Base-by-base conservation (phyloP, 2,329 filamentous ascomycete genomes). In the Aspergillus jensenii region DNA sequence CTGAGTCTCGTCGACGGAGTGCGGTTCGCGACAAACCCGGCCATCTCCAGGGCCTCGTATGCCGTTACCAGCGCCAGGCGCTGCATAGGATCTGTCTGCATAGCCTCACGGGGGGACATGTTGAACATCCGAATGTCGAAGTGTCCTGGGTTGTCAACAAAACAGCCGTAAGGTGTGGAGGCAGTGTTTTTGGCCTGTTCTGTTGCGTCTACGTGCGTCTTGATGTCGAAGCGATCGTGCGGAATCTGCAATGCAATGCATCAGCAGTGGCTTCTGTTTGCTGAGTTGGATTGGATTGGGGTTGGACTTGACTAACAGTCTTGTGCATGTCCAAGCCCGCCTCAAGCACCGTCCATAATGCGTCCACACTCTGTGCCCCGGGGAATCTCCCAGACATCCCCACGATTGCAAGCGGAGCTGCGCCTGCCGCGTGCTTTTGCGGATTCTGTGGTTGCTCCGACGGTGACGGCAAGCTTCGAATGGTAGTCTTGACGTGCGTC, bases 31-130 rank as follows among this genome's bases (percentile, higher is more conserved):
- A 90, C 85, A 67, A 89, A 68, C 88, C 90, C 90, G 21, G 87
- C 86, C 84, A 88, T 89, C 71, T 95, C 90, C 45, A 93, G 78
- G 0, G 90, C 90, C 68, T 93, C 90, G 65, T 91, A 93, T 0
- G 89, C 88, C 1, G 89, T 91, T 8, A 87, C 83, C n/a, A 93
- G 76, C 2, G 88, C 87, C 59, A 93, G 79, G 63, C 90, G 83
- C 68, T 91, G 90, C 85, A 89, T 90, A 0, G 90, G 90, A 70
- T 93, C 90, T 0, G 88, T 91, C 69, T 91, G 87, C 5, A 9
- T 15, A n/a, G 52, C 89, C 31, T 69, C 65, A 62, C 88, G 84
- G 5, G 89, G 89, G 23, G 89, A 91, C 64, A 78, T 76, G 43
- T 75, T 71, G 64, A 79, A 79, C 56, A 78, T 75, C 0, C 62